These are phyloP conservation scores for Volutella citrinella DNA, from an alignment of 2,329 filamentous ascomycete genomes.

Conservation along the genomic window DNA sequence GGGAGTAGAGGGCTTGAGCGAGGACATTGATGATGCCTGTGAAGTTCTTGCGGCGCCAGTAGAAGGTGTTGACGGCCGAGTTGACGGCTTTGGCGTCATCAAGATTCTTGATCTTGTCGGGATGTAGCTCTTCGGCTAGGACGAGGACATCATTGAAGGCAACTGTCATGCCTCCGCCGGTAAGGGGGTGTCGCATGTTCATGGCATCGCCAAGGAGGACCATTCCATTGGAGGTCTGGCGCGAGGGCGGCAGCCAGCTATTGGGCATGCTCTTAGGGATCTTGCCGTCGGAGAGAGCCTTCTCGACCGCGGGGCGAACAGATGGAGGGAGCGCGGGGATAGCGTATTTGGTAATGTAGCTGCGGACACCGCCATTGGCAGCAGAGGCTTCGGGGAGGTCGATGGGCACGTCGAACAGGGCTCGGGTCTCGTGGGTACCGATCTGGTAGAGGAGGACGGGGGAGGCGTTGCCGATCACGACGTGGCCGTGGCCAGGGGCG, in stretches of 20 bases:
- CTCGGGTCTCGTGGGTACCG: slow-evolving; percentile 88
- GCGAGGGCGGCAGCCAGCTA: slow-evolving; percentile 79
- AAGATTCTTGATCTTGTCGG: slow-evolving; percentile 65
- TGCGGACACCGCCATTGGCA: slow-evolving; percentile 77
- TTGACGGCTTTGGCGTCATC: slow-evolving; percentile 64
- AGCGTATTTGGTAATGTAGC: slow-evolving; percentile 76
- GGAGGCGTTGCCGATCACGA: slow-evolving; percentile 72
- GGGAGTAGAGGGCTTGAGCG: slow-evolving; percentile 86
- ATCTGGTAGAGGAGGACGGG: slow-evolving; percentile 96
- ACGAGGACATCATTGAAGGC: slow-evolving; percentile 89
- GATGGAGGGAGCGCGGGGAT: slow-evolving; percentile 71
- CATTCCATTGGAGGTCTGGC: slow-evolving; percentile 58
- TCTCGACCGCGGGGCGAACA: slow-evolving; percentile 70
- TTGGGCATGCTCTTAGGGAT: slow-evolving; percentile 90
- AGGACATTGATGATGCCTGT: slow-evolving; percentile 94
- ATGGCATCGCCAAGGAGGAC: slow-evolving; percentile 88
- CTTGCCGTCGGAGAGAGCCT: slow-evolving; percentile 73
- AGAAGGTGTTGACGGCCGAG: slow-evolving; percentile 69
- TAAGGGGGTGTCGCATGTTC: slow-evolving; percentile 99
- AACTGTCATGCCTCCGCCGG: slow-evolving; percentile 96
- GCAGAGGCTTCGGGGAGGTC: slow-evolving; percentile 70
- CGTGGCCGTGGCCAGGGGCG: slow-evolving; percentile 74
- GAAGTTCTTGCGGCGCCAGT: slow-evolving; percentile 81
- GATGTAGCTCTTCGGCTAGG: slow-evolving; percentile 70
- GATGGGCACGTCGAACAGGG: slow-evolving; percentile 82